Base-by-base conservation (phyloP, 345 rosid species). In the Arabidopsis suecica region DNA sequence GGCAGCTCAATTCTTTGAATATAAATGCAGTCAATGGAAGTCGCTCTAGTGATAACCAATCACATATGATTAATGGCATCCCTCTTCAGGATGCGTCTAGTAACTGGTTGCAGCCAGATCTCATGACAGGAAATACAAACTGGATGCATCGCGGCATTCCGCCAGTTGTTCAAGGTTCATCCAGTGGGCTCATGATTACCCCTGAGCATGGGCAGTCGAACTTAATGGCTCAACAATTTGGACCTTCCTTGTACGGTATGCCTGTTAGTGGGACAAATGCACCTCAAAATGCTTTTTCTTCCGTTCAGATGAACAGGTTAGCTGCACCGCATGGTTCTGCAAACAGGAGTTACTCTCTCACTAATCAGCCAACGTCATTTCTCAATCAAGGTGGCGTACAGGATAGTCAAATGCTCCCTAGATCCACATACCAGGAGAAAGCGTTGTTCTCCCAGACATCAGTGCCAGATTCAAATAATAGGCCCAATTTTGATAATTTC, bases 191-290 rank as follows among this genome's bases (percentile, higher is more conserved):
- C 55, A 71, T 81, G 76, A 78, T 83, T 82, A 72, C 88, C 69
- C 84, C 91, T 71, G 96, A 85, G 74, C 87, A 90, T 64, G 81
- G 84, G 45, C 91, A 86, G 80, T 72, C 73, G 13, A 84, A 79
- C 53, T 45, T 82, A 60, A 72, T 79, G 83, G 84, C 91, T 55
- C 96, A 83, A 48, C 90, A 89, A 64, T 79, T 74, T 78, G 88
- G 86, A 76, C 91, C 79, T 61, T 92, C 99, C 56, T 84, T 90
- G 66, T 83, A 86, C 66, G 93, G 93, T 20, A 82, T 85, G 72
- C 88, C 88, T 54, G 67, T 82, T 45, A 68, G 87, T 66, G 82
- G 85, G 50, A 60, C 86, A 61, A 84, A 86, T 69, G 83, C 79
- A 37, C 78, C 72, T 81, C 74, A 81, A 22, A 82, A 59, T 80